Evolutionary conservation across 441 rosid species (phyloP).

Genomic region (Monsonia emarginata): DNA sequence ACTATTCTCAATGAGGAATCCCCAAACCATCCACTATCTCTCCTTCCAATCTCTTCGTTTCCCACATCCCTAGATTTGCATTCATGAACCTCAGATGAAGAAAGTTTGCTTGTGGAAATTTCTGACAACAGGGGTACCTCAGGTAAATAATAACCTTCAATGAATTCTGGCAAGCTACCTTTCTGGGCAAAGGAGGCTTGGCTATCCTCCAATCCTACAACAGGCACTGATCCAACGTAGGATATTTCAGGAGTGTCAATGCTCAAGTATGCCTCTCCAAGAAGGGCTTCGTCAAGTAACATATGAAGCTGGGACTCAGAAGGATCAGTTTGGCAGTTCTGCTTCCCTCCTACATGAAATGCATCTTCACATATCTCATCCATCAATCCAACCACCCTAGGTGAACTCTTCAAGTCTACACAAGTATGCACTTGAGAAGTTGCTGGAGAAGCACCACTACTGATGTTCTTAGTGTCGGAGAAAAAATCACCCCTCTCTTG

Average conservation of each 20-base stretch:
- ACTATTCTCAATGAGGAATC: slow-evolving; percentile 48
- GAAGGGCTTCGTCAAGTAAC: slow-evolving; percentile 34
- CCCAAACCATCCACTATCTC: slow-evolving; percentile 68
- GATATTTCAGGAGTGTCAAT: slow-evolving; percentile 34
- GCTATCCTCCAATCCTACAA: slow-evolving; percentile 35
- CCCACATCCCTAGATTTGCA: slow-evolving; percentile 23
- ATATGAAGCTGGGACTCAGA: slow-evolving; percentile 29
- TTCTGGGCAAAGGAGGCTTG: slow-evolving; percentile 42
- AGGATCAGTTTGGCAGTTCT: slow-evolving; percentile 31
- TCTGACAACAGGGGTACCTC: slow-evolving; percentile 49
- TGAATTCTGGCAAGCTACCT: slow-evolving; percentile 54
- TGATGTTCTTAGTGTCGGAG: slow-evolving; percentile 24
- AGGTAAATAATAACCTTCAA: slow-evolving; percentile 72
- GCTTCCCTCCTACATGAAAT: slow-evolving; percentile 43
- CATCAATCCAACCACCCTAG: slow-evolving; percentile 48
- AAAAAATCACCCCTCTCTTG: slow-evolving; percentile 33
- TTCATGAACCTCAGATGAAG: slow-evolving; percentile 27
- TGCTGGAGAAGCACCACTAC: slow-evolving; percentile 24
- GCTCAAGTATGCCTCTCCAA: slow-evolving; percentile 32
- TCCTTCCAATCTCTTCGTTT: slow-evolving; percentile 45
- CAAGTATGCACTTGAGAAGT: slow-evolving; percentile 35
- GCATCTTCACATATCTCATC: slow-evolving; percentile 77
- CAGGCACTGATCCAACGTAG: slow-evolving; percentile 34
- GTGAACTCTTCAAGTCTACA: slow-evolving; percentile 26
- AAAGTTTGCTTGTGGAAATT: slow-evolving; percentile 39